A percentile compares a stretch with the other conserved stretches of the same genome.
These are phyloP conservation scores for Xylaria sp. DNA, from an alignment of 2,329 filamentous ascomycete genomes.

Conservation along the genomic window DNA sequence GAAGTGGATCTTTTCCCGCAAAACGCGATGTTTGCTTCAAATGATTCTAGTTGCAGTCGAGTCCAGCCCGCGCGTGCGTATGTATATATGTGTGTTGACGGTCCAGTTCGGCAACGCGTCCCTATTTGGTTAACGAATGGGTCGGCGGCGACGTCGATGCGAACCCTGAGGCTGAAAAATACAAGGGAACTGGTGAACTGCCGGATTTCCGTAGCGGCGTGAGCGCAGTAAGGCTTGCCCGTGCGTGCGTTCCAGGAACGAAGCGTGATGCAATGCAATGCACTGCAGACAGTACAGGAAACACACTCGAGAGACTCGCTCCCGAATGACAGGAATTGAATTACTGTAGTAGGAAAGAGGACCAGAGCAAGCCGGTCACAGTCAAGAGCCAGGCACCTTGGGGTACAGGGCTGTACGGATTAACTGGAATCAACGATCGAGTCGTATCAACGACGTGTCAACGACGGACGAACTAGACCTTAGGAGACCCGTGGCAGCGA, in stretches of 20 bases:
- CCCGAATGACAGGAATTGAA: slow-evolving; percentile 5
- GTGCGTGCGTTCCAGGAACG: slow-evolving; percentile 18
- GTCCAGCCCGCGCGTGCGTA: slow-evolving; percentile 40
- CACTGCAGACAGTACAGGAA: slow-evolving; percentile 9
- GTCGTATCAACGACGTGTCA: slow-evolving; percentile 21
- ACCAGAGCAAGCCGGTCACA: slow-evolving; percentile 2
- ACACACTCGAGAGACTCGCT: slow-evolving; percentile 13
- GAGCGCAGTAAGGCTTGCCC: slow-evolving; percentile 17
- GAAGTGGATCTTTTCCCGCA: slow-evolving; percentile 5
- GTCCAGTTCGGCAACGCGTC: slow-evolving; percentile 25
- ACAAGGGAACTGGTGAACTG: slow-evolving; percentile 23
- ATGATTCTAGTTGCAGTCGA: slow-evolving; percentile 32
- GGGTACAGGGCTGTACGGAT: slow-evolving; percentile 14
- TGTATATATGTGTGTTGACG: slow-evolving; percentile 6
- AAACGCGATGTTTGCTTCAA: slow-evolving; percentile 12
- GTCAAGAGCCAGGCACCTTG: background rate
- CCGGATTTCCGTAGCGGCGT: slow-evolving; percentile 14
- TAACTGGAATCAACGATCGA: slow-evolving; percentile 38
- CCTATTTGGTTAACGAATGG: slow-evolving; percentile 44
- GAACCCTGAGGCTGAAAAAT: slow-evolving; percentile 40
- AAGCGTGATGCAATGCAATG: slow-evolving; percentile 8
- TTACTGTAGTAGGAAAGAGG: slow-evolving; percentile 14
- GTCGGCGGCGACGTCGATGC: slow-evolving; percentile 31
- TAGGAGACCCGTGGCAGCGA: slow-evolving; percentile 24
- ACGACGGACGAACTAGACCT: background rate